Evolutionary conservation across 768 basidiomycete genomes (phyloP), one percentile per base, ranked within the genome.

Genomic region (Dioszegia hungarica): DNA sequence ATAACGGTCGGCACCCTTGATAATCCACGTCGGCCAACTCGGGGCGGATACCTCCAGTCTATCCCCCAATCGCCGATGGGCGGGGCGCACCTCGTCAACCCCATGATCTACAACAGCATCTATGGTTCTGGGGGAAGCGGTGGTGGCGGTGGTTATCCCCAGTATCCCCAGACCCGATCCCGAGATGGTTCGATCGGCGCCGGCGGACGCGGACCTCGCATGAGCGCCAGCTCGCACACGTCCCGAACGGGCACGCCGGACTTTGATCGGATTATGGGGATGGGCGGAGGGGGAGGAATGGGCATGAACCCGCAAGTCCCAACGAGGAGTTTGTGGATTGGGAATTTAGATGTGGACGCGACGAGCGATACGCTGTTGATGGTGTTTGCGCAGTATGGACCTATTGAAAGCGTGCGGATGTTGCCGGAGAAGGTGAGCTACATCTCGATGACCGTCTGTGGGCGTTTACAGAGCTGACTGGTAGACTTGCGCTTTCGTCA

Each of bases 401-500:
- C 92, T 31, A 97, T 99, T 64, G 95, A 99, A 79, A 92, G 89
- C 68, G 78, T 99, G 73, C 81, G 95, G 66, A 81, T 99, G 68
- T 80, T 99, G 54, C 94, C 94, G 5, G 95, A 99, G 79, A 99
- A 99, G 87, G 93, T 93, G 43, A 63, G 78, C 24, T n/a, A n/a
- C n/a, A n/a, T n/a, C n/a, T n/a, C n/a, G n/a, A n/a, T n/a, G n/a
- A 62, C 25, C 11, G 34, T 28, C 33, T 47, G 46, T 25, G 38
- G 17, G 17, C 10, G 8, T 27, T 28, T 38, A 36, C 34, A 22
- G 19, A 57, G 43, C 20, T 2, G 38, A 60, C 20, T 27, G 38
- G 56, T 34, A 97, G 93, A 92, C 95, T 75, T 99, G 95, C 73
- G 95, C 94, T 9, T 99, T 99, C 74, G 94, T 99, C 73, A 99